These are phyloP conservation scores for Peronospora destructor DNA, from an alignment of 352 stramenopile species.

Conservation along the genomic window DNA sequence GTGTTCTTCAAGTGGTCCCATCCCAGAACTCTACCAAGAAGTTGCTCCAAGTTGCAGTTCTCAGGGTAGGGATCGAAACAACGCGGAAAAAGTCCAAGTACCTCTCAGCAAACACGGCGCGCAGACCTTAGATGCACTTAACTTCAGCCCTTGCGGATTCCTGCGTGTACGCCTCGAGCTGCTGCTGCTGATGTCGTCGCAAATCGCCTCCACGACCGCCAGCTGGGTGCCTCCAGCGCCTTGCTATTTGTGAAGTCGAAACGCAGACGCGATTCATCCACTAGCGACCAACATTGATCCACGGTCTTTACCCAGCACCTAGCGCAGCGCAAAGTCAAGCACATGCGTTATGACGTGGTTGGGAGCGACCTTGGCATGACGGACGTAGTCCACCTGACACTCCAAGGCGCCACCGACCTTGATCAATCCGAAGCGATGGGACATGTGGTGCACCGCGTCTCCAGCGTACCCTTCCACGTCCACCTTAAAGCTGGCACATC, in stretches of 20 bases:
- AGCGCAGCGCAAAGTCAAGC: slow-evolving; percentile 95
- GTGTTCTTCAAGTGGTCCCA: slow-evolving; percentile 97
- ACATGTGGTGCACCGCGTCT: slow-evolving; percentile 94
- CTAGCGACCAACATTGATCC: slow-evolving; percentile 96
- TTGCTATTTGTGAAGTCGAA: slow-evolving; percentile 99
- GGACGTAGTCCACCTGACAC: slow-evolving; percentile 92
- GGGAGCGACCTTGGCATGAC: slow-evolving; percentile 89
- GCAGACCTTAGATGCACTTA: slow-evolving; percentile 92
- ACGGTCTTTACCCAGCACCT: slow-evolving; percentile 91
- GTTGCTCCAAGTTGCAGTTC: slow-evolving; percentile 84
- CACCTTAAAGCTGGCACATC: slow-evolving; percentile 57
- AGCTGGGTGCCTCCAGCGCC: slow-evolving; percentile 91
- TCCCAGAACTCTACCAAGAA: slow-evolving; percentile 99
- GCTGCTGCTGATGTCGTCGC: slow-evolving; percentile 83
- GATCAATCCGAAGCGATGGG: slow-evolving; percentile 56
- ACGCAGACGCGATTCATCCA: slow-evolving; percentile 94
- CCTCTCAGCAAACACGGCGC: slow-evolving; percentile 97
- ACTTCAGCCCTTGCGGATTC: slow-evolving; percentile 91
- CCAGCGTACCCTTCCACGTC: slow-evolving; percentile 90
- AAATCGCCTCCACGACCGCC: slow-evolving; percentile 76
- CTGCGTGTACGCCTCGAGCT: slow-evolving; percentile 88
- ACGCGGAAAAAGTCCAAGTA: slow-evolving; percentile 98
- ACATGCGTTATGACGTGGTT: slow-evolving; percentile 99
- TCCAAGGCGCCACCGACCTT: slow-evolving; percentile 84
- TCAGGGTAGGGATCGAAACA: slow-evolving; percentile 88